phyloP scores from a whole-genome alignment of 2,329 filamentous ascomycete species.

The Trichoderma sp. region DNA sequence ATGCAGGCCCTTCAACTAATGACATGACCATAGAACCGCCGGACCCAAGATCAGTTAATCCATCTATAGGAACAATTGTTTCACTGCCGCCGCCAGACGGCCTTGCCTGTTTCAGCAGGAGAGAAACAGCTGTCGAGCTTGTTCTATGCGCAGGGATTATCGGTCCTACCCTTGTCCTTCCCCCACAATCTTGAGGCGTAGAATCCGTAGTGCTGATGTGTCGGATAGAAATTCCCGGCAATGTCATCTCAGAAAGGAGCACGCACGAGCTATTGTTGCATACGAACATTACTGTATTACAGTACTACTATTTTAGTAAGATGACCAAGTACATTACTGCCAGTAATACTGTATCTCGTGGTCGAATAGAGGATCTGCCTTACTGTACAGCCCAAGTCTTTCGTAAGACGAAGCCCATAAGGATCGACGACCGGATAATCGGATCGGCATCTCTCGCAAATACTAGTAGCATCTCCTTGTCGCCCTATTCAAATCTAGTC shows the following conservation, averaged over 20 bases:
- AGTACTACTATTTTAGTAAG: neutral
- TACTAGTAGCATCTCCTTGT: neutral
- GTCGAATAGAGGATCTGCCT: neutral
- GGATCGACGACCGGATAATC: constrained; percentile 8
- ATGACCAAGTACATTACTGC: neutral
- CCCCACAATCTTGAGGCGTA: constrained; percentile 9
- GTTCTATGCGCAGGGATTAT: constrained; percentile 5
- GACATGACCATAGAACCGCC: neutral
- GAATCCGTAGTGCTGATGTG: constrained; percentile 5
- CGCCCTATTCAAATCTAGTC: neutral
- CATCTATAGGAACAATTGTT: constrained; percentile 19
- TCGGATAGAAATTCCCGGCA: neutral
- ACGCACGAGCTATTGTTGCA: neutral
- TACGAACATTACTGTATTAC: neutral
- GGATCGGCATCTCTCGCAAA: neutral
- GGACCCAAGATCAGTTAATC: constrained; percentile 7
- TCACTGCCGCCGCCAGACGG: neutral
- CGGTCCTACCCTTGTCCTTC: constrained; percentile 14
- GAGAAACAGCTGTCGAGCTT: neutral
- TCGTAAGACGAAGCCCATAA: neutral
- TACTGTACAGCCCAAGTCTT: neutral
- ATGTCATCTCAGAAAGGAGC: neutral
- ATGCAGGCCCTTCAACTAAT: neutral
- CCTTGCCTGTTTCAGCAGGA: constrained; percentile 15
- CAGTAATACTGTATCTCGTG: neutral